A percentile compares a stretch with the other conserved stretches of the same genome.
These are phyloP conservation scores for Penicillium sp. DNA, from an alignment of 2,329 filamentous ascomycete genomes.

Conservation along the genomic window DNA sequence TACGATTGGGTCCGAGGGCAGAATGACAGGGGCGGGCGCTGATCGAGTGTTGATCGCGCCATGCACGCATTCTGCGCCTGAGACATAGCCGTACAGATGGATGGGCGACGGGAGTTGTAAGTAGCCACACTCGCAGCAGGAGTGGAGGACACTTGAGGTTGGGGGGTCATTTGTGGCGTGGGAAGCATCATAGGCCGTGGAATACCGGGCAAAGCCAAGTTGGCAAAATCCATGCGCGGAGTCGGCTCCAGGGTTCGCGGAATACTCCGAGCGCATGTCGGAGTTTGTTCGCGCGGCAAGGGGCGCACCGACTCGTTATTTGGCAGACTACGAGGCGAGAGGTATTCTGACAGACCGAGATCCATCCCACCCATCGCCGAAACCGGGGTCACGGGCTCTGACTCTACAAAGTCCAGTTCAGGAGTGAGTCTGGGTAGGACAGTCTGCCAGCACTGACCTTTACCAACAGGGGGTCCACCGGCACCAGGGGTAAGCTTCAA, in stretches of 20 bases:
- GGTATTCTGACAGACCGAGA: conserved; percentile 28
- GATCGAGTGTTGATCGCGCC: conserved; percentile 57
- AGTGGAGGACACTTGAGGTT: conserved; percentile 54
- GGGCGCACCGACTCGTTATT: conserved; percentile 25
- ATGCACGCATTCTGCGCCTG: conserved; percentile 56
- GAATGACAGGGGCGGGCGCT: conserved; percentile 43
- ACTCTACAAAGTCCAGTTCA: conserved; percentile 53
- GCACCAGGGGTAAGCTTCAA: conserved; percentile 72
- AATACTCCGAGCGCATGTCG: conserved; percentile 33
- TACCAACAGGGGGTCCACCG: conserved; percentile 37
- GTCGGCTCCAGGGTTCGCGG: conserved; percentile 55
- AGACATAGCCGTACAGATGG: conserved; percentile 60
- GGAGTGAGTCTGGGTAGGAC: conserved; percentile 59
- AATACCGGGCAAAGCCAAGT: conserved; percentile 53
- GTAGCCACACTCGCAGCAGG: conserved; percentile 60
- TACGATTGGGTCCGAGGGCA: conserved; percentile 40
- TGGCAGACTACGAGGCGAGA: conserved; percentile 31
- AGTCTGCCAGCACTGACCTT: conserved; percentile 44
- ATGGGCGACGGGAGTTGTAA: conserved; percentile 51
- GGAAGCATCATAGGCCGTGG: conserved; percentile 57
- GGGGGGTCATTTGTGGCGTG: conserved; percentile 63
- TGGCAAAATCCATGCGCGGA: conserved; percentile 43
- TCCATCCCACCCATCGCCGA: conserved; percentile 30
- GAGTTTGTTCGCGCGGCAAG: conserved; percentile 27
- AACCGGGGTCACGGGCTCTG: conserved; percentile 35